Percentiles rank a stretch among this genome's conserved stretches.
These are phyloP conservation scores for Tripterygium wilfordii DNA, from an alignment of 177 flowering plant genomes.

Conservation along the genomic window DNA sequence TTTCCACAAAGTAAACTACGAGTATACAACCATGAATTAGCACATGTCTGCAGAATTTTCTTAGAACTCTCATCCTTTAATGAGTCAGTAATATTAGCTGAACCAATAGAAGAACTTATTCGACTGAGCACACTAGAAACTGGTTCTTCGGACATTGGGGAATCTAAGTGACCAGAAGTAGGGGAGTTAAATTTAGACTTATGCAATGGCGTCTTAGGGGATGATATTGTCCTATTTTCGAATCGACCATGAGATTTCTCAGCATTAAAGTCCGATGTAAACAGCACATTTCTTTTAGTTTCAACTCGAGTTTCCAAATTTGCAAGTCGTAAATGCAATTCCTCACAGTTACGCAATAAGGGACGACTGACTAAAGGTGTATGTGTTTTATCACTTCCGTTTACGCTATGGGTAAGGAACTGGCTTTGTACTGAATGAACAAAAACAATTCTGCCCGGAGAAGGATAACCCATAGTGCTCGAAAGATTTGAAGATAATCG, in stretches of 20 bases:
- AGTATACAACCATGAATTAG: slow-evolving; percentile 43
- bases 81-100: slow-evolving; percentile 29
- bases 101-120: slow-evolving; percentile 16
- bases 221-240: slow-evolving; percentile 33
- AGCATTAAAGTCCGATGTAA: slow-evolving; percentile 9
- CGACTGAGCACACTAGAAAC: slow-evolving; percentile 13
- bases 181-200: slow-evolving; percentile 33
- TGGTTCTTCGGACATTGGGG: slow-evolving; percentile 22
- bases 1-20: slow-evolving; percentile 67
- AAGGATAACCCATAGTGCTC: slow-evolving; percentile 65
- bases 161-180: slow-evolving; percentile 11
- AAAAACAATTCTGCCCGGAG: slow-evolving; percentile 50
- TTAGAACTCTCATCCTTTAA: slow-evolving; percentile 45
- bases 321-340: slow-evolving; percentile 48
- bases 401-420: slow-evolving; percentile 9
- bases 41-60: slow-evolving; percentile 52
- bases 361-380: slow-evolving; percentile 13
- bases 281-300: slow-evolving; percentile 3
- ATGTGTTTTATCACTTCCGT: slow-evolving; percentile 15
- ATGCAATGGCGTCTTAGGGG: slow-evolving; percentile 63
- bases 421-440: slow-evolving; percentile 41
- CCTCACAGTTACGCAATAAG: slow-evolving; percentile 36
- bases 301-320: slow-evolving; percentile 16
- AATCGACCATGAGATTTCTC: slow-evolving; percentile 15
- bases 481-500: slow-evolving; percentile 64